Evolutionary conservation across 805 yeast genomes (phyloP), one percentile per base, ranked within the genome.

Genomic region (Zygotorulaspora danielsina): DNA sequence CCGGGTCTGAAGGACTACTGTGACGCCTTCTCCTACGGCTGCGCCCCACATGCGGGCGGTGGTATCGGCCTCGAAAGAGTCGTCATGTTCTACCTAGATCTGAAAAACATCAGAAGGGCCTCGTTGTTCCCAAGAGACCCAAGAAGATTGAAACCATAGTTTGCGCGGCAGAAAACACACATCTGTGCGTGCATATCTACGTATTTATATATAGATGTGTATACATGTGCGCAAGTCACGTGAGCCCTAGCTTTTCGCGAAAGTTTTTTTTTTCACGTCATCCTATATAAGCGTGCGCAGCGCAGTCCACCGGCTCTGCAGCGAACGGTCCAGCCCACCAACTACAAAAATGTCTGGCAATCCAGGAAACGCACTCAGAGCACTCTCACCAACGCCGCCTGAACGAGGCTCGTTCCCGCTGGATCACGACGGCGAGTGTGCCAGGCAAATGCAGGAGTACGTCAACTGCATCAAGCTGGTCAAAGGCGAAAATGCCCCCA

Each of bases 41-140:
- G 97, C 73, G 83, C 96, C 49, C 98, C 99, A 35, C 99, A 93
- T 59, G 99, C 96, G 24, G 99, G 99, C 65, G 99, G 98, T 71
- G 99, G 99, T 68, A 93, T 93, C 63, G 99, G 99, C 59, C 71
- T 93, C 52, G 99, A 93, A 71, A 85, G 99, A 73, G 98, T 93
- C 24, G 87, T 93, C 48, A 93, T 93, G 98, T 93, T 93, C 77
- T 93, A 76, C 80, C 76, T 93, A 64, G 98, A 88, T 61, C 76
- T 93, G 72, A 90, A 90, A 73, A 93, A 93, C 72, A 93, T 93
- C 54, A 84, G 99, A 69, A 82, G 98, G 64, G 97, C 99, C n/a
- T 83, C 96, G 9, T 71, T 90, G 63, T 93, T 93, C 93, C 99
- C 99, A 63, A 84, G 99, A 73, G 99, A 93, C 67, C 98, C 98